phyloP scores from a whole-genome alignment of 495 filamentous ascomycete species.

The Podospora appendiculata region DNA sequence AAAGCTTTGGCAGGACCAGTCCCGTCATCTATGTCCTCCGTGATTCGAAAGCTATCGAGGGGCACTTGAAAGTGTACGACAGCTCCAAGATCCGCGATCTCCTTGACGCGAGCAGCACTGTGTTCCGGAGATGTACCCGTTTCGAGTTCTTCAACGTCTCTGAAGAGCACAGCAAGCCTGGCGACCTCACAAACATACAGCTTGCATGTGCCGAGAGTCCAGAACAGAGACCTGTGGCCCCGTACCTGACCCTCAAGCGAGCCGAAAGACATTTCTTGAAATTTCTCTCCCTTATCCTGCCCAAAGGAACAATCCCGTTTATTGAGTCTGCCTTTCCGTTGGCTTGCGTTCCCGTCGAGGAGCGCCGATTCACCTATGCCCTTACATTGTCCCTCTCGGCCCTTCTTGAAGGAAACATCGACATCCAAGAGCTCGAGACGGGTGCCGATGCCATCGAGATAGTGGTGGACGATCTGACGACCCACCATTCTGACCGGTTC shows the following conservation, averaged over 20 bases:
- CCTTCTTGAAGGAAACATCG: slow-evolving; percentile 37
- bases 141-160: slow-evolving; percentile 68
- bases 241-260: slow-evolving; percentile 62
- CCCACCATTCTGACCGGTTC: slow-evolving; percentile 23
- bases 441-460: slow-evolving; percentile 65
- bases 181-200: neutral
- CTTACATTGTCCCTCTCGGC: slow-evolving; percentile 52
- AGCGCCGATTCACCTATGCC: slow-evolving; percentile 56
- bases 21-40: slow-evolving; percentile 62
- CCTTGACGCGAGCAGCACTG: slow-evolving; percentile 38
- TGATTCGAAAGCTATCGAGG: slow-evolving; percentile 53
- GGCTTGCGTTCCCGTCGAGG: slow-evolving; percentile 51
- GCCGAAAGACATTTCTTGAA: slow-evolving; percentile 65
- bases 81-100: slow-evolving; percentile 40
- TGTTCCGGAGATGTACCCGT: slow-evolving; percentile 57
- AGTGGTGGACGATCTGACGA: slow-evolving; percentile 45
- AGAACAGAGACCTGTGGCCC: slow-evolving; percentile 42
- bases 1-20: slow-evolving; percentile 46
- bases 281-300: slow-evolving; percentile 55
- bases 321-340: slow-evolving; percentile 61
- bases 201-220: neutral
- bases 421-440: slow-evolving; percentile 52
- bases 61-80: slow-evolving; percentile 47
- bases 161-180: slow-evolving; percentile 18
- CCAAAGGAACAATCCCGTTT: slow-evolving; percentile 42